Evolutionary conservation across 108 stramenopile genomes (phyloP).

Genomic region (Skeletonema potamos): DNA sequence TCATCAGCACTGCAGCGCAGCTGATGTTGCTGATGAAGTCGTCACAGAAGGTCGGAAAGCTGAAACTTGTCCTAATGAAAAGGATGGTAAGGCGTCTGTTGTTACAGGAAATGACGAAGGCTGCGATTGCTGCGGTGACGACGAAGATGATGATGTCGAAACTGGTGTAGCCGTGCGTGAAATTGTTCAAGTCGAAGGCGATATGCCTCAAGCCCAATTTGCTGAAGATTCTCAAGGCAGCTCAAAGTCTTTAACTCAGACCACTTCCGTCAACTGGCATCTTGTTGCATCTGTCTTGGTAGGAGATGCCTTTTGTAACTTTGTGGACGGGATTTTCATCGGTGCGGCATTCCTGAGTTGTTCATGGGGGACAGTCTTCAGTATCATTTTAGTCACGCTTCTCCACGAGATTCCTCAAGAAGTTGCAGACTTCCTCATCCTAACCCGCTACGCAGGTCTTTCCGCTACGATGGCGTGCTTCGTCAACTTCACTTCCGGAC

Average conservation of each 20-base stretch:
- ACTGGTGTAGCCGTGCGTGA: no score
- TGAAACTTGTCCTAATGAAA: neutral
- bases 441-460: slow-evolving; percentile 17
- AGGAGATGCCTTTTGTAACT: slow-evolving; percentile 30
- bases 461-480: neutral
- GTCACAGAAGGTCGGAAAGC: neutral
- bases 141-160: no score
- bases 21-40: neutral
- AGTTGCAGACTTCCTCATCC: slow-evolving; percentile 36
- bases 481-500: slow-evolving; percentile 19
- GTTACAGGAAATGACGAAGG: no score
- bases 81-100: no score
- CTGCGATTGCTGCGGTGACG: no score
- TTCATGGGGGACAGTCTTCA: neutral
- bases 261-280: neutral
- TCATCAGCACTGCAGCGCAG: no score
- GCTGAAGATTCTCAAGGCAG: no score
- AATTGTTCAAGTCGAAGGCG: no score
- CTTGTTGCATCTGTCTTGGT: slow-evolving; percentile 3
- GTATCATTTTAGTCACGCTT: slow-evolving; percentile 6
- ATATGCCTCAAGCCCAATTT: no score
- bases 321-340: slow-evolving; percentile 38
- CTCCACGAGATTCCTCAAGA: slow-evolving; percentile 39
- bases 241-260: no score
- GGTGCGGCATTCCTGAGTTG: slow-evolving; percentile 21